phyloP scores from a whole-genome alignment of 2,329 filamentous ascomycete genomes.

The Claviceps sp. region DNA sequence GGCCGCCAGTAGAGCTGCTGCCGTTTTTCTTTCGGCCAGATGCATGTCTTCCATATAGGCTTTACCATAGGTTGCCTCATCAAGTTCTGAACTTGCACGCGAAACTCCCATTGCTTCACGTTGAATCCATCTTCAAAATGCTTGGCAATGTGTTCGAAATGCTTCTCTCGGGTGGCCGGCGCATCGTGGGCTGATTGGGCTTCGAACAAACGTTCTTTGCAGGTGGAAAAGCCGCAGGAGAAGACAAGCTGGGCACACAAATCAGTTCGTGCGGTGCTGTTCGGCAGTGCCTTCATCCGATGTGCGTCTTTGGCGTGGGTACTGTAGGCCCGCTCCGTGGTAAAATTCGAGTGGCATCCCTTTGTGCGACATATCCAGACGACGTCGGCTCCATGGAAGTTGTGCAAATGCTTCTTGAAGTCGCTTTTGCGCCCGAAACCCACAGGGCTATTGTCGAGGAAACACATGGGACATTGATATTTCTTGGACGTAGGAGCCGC shows the following conservation, averaged over 20 bases:
- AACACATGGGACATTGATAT: slow-evolving; percentile 33
- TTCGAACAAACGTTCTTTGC: slow-evolving; percentile 30
- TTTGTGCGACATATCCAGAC: slow-evolving; percentile 30
- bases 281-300: slow-evolving; percentile 26
- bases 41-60: slow-evolving; percentile 30
- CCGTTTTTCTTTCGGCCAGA: slow-evolving; percentile 31
- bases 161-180: slow-evolving; percentile 24
- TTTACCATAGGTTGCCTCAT: slow-evolving; percentile 30
- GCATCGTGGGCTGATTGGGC: slow-evolving; percentile 23
- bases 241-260: slow-evolving; percentile 31
- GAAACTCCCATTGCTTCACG: slow-evolving; percentile 30
- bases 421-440: slow-evolving; percentile 33
- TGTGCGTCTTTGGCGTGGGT: slow-evolving; percentile 30
- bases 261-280: slow-evolving; percentile 27
- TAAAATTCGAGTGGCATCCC: slow-evolving; percentile 28
- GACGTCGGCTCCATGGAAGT: slow-evolving; percentile 30
- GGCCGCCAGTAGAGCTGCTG: slow-evolving; percentile 26
- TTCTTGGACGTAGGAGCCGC: slow-evolving; percentile 26
- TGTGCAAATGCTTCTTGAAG: slow-evolving; percentile 35
- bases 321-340: slow-evolving; percentile 31
- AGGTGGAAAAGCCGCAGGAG: slow-evolving; percentile 28
- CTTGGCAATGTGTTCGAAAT: slow-evolving; percentile 33
- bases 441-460: slow-evolving; percentile 30
- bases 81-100: slow-evolving; percentile 29
- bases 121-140: slow-evolving; percentile 31